Conservation (phyloP, 768 basidiomycete genomes). For the Suillus decipiens region DNA sequence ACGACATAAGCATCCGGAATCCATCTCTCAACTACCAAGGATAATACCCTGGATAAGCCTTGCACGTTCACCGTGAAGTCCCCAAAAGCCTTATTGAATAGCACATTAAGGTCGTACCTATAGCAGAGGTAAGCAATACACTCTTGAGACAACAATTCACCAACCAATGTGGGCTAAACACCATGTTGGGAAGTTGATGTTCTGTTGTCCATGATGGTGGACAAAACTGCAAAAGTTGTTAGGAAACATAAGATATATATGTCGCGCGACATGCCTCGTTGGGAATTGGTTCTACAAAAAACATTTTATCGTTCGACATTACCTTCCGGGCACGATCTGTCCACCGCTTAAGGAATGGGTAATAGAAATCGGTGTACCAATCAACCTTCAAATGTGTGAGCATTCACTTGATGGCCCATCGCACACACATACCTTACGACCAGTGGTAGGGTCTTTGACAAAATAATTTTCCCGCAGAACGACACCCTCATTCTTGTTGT, state of each 20-base stretch:
- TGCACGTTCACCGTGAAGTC: constrained; percentile 93
- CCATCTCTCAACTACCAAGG: neutral
- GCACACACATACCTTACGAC: constrained; percentile 49
- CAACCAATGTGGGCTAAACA: constrained; percentile 76
- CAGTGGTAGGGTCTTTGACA: constrained; percentile 61
- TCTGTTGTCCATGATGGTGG: constrained; percentile 74
- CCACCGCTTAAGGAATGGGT: constrained; percentile 74
- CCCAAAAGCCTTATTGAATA: constrained; percentile 84
- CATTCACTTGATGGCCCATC: neutral
- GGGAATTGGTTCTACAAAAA: constrained; percentile 86
- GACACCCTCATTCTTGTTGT: constrained; percentile 61
- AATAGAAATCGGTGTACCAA: constrained; percentile 88
- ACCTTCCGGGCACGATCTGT: constrained; percentile 54
- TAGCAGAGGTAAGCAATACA: neutral
- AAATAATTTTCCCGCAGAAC: constrained; percentile 89
- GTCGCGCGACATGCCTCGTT: constrained; percentile 67
- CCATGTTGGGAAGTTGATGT: constrained; percentile 59
- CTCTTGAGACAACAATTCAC: constrained; percentile 18
- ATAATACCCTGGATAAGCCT: constrained; percentile 77
- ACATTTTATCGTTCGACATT: constrained; percentile 53
- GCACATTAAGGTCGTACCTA: constrained; percentile 90
- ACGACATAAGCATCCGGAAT: constrained; percentile 14
- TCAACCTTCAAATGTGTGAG: constrained; percentile 52
- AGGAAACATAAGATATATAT: constrained; percentile 10
- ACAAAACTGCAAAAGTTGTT: constrained; percentile 60